Evolutionary conservation across 129 eudicot species (phyloP).

Genomic region (Artemisia annua): DNA sequence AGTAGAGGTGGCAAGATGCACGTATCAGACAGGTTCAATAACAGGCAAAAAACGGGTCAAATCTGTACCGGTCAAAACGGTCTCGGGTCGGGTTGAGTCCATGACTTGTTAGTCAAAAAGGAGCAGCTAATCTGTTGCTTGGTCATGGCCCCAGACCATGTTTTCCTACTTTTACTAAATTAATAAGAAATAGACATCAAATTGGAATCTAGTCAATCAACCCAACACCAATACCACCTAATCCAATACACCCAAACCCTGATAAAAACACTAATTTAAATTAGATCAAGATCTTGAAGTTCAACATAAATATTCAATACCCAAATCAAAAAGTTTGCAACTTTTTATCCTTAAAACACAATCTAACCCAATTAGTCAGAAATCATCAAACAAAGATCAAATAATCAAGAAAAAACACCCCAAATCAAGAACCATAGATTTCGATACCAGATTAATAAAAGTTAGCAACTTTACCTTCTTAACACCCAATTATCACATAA

Average conservation of each 20-base stretch:
- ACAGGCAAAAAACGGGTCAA: too few species aligned
- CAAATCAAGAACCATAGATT: not conserved
- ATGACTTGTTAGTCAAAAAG: not conserved
- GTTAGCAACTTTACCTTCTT: too few species aligned
- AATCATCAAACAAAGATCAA: not conserved
- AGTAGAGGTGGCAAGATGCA: too few species aligned
- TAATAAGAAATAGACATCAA: constrained; percentile 25
- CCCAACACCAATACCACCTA: constrained; percentile 18
- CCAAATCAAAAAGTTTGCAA: constrained; percentile 17
- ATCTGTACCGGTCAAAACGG: too few species aligned
- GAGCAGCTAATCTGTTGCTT: constrained; percentile 18
- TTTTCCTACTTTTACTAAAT: constrained; percentile 34
- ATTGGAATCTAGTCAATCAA: constrained; percentile 27
- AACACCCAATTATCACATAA: too few species aligned
- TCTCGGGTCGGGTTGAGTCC: too few species aligned
- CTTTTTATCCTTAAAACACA: constrained; percentile 12
- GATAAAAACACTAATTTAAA: not conserved
- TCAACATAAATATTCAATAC: constrained; percentile 9
- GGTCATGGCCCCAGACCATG: constrained; percentile 21
- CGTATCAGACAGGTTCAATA: too few species aligned
- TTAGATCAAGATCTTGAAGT: constrained; percentile 22
- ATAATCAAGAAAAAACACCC: not conserved
- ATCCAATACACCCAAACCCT: constrained; percentile 24
- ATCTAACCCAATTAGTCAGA: not conserved
- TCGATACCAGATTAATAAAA: not conserved